Conservation (phyloP, 2,329 filamentous ascomycete species). For the Peltaster fructicola region DNA sequence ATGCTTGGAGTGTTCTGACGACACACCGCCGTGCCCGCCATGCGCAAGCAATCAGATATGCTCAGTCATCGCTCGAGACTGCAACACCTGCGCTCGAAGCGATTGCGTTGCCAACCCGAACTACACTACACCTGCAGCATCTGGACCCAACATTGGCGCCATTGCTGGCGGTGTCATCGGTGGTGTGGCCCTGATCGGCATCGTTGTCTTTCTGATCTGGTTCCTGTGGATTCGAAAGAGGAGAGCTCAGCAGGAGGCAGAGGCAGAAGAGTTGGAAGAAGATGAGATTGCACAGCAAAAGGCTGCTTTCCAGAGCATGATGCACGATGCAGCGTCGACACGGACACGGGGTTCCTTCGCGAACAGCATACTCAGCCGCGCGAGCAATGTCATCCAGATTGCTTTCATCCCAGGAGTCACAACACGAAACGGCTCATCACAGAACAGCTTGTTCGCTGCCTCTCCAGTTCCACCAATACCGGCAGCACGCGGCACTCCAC, state of each 20-base stretch:
- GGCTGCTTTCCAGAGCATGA: conserved; percentile 35
- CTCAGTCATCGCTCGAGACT: conserved; percentile 40
- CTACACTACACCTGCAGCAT: conserved; percentile 17
- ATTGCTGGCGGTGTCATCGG: conserved; percentile 87
- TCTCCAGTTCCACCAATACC: conserved; percentile 92
- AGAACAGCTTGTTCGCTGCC: conserved; percentile 13
- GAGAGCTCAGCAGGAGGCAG: conserved; percentile 40
- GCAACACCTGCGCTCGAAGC: conserved; percentile 40
- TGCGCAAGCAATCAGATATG: conserved; percentile 40
- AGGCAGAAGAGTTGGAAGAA: conserved; percentile 38
- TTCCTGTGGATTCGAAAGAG: conserved; percentile 71
- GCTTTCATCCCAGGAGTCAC: conserved; percentile 88
- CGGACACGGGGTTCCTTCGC: conserved; percentile 69
- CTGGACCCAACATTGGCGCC: conserved; percentile 53
- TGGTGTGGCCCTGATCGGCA: conserved; percentile 56
- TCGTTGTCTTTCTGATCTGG: conserved; percentile 67
- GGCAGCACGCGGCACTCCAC: conserved; percentile 33
- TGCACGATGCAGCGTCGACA: conserved; percentile 56
- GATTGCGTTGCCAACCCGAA: conserved; percentile 33
- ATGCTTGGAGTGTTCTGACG: conserved; percentile 39
- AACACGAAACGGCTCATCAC: conserved; percentile 63
- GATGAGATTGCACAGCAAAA: conserved; percentile 40
- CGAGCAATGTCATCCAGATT: conserved; percentile 98
- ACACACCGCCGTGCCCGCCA: conserved; percentile 39
- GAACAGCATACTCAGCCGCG: conserved; percentile 83